Percentiles rank a stretch among this genome's conserved stretches.
Conservation (phyloP, 768 basidiomycete species). For the Agrocybe chaxingu region DNA sequence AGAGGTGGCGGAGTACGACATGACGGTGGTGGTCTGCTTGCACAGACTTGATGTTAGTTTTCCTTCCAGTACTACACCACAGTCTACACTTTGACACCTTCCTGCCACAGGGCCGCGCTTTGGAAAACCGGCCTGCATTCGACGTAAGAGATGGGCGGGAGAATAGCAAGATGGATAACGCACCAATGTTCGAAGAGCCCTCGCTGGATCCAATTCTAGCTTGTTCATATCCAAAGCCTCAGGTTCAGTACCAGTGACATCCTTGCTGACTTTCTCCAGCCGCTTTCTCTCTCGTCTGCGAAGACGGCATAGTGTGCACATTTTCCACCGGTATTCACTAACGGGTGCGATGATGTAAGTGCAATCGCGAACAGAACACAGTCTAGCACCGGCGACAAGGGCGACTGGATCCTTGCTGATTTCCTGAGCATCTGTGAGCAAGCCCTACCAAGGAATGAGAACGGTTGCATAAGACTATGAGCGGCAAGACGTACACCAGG, state of each 20-base stretch:
- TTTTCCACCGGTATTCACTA: conserved; percentile 36
- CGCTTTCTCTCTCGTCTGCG: conserved; percentile 18
- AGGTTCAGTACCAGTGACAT: too few relatives aligned
- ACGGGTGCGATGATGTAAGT: conserved; percentile 30
- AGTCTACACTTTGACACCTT: conserved; percentile 24
- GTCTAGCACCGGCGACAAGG: conserved; percentile 29
- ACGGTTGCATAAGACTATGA: neutral
- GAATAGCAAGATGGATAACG: too few relatives aligned
- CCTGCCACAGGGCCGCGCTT: conserved; percentile 6
- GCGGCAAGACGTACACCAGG: conserved; percentile 2
- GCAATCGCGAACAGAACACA: conserved; percentile 34
- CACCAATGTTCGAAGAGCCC: too few relatives aligned
- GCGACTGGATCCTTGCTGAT: conserved; percentile 2
- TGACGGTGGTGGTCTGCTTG: conserved; percentile 22
- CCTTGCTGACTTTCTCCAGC: neutral
- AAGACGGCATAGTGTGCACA: conserved; percentile 36
- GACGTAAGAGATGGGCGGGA: neutral
- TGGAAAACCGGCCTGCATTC: conserved; percentile 1
- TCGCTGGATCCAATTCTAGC: too few relatives aligned
- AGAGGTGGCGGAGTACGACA: conserved; percentile 25
- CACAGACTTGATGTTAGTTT: conserved; percentile 16
- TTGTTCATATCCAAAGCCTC: too few relatives aligned
- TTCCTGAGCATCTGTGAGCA: conserved; percentile 1
- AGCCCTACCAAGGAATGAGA: conserved; percentile 2
- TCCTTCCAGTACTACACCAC: conserved; percentile 12